Evolutionary conservation across 805 yeast species (phyloP), one percentile per base, ranked within the genome.

Genomic region (Teunomyces pallodes): DNA sequence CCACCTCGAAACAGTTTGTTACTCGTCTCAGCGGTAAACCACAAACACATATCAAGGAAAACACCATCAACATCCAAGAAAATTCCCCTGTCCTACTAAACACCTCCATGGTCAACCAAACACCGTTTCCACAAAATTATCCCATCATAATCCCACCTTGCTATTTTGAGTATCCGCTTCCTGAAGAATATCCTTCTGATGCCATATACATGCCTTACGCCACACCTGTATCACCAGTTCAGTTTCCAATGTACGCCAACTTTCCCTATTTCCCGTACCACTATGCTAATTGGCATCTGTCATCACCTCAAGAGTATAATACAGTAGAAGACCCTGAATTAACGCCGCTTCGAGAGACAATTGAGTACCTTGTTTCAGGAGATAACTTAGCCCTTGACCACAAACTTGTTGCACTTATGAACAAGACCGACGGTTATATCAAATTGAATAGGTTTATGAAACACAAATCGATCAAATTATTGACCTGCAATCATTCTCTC

Each of bases 331-430:
- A 16, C 38, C 38, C 20, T 7, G 14, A 5, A 33, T 13, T 5
- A 20, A 4, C 14, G 27, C 17, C 3, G 12, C 16, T 10, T 17
- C 27, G 5, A 16, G 26, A 35, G n/a, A 64, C 59, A 50, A 36
- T 61, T 10, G 47, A 45, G 9, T 58, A 60, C 42, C 61, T 61
- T 47, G 59, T 62, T 32, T 61, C 65, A 8, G 49, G 55, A 2
- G 55, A 58, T 30, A 62, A 62, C 46, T 47, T 62, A 27, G 43
- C 58, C 46, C 58, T 56, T 47, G 66, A 62, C 46, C 39, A 35
- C 29, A 54, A 58, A 40, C 54, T 62, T 24, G 45, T 63, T 26
- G 48, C 53, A 1, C 45, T 60, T 33, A 53, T 62, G 42, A 43
- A 52, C 47, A 45, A 27, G 4, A 17, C 20, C 1, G 47, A 52